Evolutionary conservation across 306 rosid genomes (phyloP).

Genomic region (Acmispon strigosus): DNA sequence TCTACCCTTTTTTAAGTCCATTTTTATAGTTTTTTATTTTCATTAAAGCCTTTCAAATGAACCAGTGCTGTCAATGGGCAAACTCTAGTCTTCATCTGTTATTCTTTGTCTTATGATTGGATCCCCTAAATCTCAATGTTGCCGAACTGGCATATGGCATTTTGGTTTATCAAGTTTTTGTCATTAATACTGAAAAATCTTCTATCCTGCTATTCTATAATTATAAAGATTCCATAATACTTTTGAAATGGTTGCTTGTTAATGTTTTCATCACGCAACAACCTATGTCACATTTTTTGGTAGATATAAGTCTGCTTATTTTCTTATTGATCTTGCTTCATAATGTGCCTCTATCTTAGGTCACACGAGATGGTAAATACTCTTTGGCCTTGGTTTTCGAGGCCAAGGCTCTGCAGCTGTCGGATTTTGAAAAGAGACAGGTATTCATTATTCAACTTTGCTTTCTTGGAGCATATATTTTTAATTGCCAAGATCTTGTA

Average conservation of each 20-base stretch:
- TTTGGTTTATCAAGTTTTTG: not conserved
- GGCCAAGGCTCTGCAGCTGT: constrained; percentile 70
- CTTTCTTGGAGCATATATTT: constrained; percentile 4
- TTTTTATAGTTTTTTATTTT: not conserved
- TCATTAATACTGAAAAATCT: not conserved
- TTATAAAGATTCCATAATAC: not conserved
- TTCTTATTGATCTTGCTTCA: not conserved
- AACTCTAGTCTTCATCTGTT: not conserved
- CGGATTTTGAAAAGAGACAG: constrained; percentile 93
- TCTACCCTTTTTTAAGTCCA: not conserved
- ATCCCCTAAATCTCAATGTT: not conserved
- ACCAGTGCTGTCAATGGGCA: not conserved
- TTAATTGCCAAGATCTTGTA: not conserved
- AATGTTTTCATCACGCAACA: not conserved
- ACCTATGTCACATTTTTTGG: not conserved
- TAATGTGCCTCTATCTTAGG: constrained; percentile 43
- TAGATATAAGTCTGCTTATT: not conserved
- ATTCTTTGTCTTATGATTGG: not conserved
- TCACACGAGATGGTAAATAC: constrained; percentile 74
- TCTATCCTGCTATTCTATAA: not conserved
- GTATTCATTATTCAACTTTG: constrained; percentile 42
- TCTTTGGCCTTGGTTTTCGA: constrained; percentile 67
- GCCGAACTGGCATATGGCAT: not conserved
- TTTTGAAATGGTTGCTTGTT: not conserved
- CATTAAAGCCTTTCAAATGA: not conserved